phyloP scores from a whole-genome alignment of 345 rosid species.

The Balakata baccata region DNA sequence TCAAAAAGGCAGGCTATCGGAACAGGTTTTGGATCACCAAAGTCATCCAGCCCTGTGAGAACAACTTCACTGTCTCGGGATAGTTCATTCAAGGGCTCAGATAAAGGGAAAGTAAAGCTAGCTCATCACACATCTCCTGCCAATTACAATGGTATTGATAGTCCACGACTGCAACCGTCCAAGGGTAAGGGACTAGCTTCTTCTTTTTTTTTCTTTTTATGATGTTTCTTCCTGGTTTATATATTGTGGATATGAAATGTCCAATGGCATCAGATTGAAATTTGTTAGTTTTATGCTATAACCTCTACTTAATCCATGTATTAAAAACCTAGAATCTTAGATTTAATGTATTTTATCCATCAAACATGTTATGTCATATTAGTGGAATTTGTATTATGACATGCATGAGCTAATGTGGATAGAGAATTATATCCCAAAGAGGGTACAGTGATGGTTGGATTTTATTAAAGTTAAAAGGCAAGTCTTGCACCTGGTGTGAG shows the following conservation, averaged over 20 bases:
- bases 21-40: constrained; percentile 56
- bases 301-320: neutral
- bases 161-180: constrained; percentile 40
- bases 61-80: constrained; percentile 42
- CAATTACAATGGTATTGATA: constrained; percentile 38
- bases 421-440: neutral
- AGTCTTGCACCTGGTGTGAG: neutral
- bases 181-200: constrained; percentile 47
- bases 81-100: constrained; percentile 27
- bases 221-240: too few relatives aligned
- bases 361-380: neutral
- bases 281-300: neutral
- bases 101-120: constrained; percentile 58
- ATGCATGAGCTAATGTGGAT: neutral
- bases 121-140: constrained; percentile 42
- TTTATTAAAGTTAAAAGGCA: neutral
- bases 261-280: neutral
- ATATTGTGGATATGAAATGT: neutral
- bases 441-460: neutral
- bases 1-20: constrained; percentile 63
- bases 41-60: constrained; percentile 50
- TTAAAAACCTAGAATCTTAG: neutral
- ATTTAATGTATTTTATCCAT: neutral
- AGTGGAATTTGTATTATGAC: neutral
- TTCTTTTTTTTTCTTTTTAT: neutral